Base-by-base conservation (phyloP, 169 alveolate species). In the Plasmodium chabaudi region DNA sequence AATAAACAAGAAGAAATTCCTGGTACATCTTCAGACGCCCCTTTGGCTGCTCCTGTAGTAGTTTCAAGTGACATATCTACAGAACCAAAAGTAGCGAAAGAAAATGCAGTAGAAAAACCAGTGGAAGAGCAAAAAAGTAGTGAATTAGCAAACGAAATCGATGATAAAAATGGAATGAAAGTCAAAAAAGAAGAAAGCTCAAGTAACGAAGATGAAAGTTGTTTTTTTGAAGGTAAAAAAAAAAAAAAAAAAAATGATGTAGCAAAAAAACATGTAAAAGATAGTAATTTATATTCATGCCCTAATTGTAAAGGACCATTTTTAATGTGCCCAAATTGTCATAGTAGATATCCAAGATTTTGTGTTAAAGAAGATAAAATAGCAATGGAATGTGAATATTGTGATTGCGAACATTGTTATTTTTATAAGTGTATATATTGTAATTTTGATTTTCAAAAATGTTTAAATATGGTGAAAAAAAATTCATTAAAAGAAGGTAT, bases 311-410 rank as follows among this genome's bases (percentile, higher is more conserved):
- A 87, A 15, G 90, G 94, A 10, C 94, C 96, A 17, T 92, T 89
- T 69, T 89, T 94, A 65, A 93, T 93, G 94, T 95, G 97, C 75
- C 95, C 96, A 21, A 70, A 64, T 42, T 94, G 97, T 82, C 94
- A 74, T 82, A 89, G 88, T 56, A 65, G 92, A 72, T 92, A 95
- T 44, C 87, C 91, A 1, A 56, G 88, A 44, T 93, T 95, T 27
- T 68, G 88, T 27, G 87, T 95, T 42, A 87, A 72, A 57, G 89
- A 92, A 34, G 94, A 93, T 27, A 61, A 60, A 59, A 94, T 88
- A 15, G 91, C 91, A 67, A 70, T 95, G 61, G 93, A 95, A 87
- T 93, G 96, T 49, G 89, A 56, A 44, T 88, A 93, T 60, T 92
- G 95, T 57, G 75, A 91, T 64, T 89, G 95, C 44, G 73, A 61